A percentile compares a stretch with the other conserved stretches of the same genome.
Evolutionary conservation across 208 protist genomes (phyloP).

Genomic region (Trypanosoma mega): DNA sequence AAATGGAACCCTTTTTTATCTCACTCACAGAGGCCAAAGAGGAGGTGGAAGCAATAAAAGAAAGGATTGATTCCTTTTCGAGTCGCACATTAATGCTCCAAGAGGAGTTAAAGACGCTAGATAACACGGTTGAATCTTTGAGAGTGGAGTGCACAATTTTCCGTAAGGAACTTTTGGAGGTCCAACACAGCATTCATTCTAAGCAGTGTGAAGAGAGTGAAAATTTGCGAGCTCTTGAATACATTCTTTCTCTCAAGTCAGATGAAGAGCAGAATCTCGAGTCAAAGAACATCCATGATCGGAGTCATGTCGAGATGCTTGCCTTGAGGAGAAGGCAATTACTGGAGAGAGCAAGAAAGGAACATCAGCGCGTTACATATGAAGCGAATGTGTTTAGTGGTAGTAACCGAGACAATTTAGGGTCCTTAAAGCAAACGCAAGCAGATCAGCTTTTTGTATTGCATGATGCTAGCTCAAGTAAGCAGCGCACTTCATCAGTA

Average conservation of each 20-base stretch:
- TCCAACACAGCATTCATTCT: not conserved
- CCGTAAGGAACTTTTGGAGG: constrained; percentile 3
- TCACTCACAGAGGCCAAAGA: constrained; percentile 11
- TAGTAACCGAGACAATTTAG: not conserved
- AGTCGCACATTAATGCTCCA: constrained; percentile 13
- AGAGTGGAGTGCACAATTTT: constrained; percentile 5
- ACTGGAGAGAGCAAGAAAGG: constrained; percentile 11
- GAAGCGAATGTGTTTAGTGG: not conserved
- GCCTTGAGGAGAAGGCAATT: constrained; percentile 1
- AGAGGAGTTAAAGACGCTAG: constrained; percentile 7
- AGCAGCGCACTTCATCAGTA: no score
- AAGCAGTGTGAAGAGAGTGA: constrained; percentile 4
- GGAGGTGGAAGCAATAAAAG: constrained; percentile 4
- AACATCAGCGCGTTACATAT: not conserved
- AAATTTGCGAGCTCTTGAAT: constrained; percentile 1
- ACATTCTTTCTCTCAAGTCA: constrained; percentile 7
- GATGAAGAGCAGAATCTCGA: not conserved
- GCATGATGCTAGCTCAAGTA: no score
- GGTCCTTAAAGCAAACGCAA: no score
- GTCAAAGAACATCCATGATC: not conserved
- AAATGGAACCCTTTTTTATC: not conserved
- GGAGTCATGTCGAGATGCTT: constrained; percentile 9
- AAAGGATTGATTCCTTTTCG: constrained; percentile 7
- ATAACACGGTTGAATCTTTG: constrained; percentile 10
- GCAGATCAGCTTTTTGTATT: no score